Evolutionary conservation across 2,329 filamentous ascomycete genomes (phyloP).

Genomic region (Parastagonospora avenae): DNA sequence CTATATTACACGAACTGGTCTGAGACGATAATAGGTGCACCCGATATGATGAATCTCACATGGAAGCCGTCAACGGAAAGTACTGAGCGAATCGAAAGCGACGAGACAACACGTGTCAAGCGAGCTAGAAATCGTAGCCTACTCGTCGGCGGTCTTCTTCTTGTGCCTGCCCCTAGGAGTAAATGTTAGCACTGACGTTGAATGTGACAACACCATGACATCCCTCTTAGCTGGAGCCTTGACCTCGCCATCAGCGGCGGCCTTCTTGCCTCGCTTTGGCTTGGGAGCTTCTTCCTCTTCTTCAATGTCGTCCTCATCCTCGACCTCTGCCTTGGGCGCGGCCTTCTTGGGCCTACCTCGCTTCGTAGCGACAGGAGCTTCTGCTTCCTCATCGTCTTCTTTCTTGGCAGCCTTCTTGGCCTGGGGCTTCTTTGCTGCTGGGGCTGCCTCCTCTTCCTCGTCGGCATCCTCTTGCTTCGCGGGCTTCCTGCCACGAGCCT

Average conservation of each 20-base stretch:
- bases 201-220: not conserved
- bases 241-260: constrained; percentile 15
- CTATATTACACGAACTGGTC: constrained; percentile 4
- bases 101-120: too few relatives aligned
- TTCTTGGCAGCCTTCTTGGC: constrained; percentile 19
- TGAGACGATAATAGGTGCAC: too few relatives aligned
- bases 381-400: not conserved
- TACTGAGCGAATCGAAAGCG: not conserved
- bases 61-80: not conserved
- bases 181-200: constrained; percentile 9
- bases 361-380: not conserved
- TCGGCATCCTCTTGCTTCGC: not conserved
- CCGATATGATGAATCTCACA: too few relatives aligned
- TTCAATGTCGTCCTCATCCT: not conserved
- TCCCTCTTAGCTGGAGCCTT: constrained; percentile 41
- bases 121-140: not conserved
- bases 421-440: not conserved
- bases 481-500: constrained; percentile 21
- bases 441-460: constrained; percentile 10
- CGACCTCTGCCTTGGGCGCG: not conserved
- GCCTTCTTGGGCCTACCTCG: not conserved
- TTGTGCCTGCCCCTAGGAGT: constrained; percentile 29
- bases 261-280: not conserved
- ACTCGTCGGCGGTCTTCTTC: constrained; percentile 32
- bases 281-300: constrained; percentile 1